A percentile compares a stretch with the other conserved stretches of the same genome.
Evolutionary conservation across 331 rosid species (phyloP).

Genomic region (Arachis monticola): DNA sequence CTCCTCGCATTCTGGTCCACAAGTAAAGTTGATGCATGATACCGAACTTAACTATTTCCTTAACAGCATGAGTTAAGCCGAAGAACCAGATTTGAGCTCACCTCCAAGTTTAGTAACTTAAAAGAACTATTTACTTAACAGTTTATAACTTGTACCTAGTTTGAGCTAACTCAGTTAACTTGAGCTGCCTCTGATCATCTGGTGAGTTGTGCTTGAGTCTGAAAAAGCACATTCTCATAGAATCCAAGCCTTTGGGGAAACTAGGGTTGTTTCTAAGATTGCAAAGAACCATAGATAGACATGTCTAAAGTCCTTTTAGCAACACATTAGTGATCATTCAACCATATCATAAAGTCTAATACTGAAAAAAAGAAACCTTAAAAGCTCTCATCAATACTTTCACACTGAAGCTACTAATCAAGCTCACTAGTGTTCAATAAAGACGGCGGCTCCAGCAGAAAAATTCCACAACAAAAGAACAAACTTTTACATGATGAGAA

Average conservation of each 20-base stretch:
- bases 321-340: neutral
- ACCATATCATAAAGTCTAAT: neutral
- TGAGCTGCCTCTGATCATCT: neutral
- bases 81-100: neutral
- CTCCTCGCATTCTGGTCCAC: neutral
- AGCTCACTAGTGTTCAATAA: neutral
- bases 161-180: neutral
- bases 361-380: neutral
- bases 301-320: neutral
- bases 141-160: neutral
- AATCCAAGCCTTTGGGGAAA: neutral
- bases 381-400: constrained; percentile 17
- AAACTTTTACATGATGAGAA: constrained; percentile 10
- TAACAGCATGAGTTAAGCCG: neutral
- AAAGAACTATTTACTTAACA: neutral
- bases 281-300: neutral
- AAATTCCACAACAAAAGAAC: constrained; percentile 1
- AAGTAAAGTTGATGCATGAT: neutral
- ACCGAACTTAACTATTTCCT: neutral
- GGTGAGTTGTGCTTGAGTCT: neutral
- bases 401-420: constrained; percentile 15
- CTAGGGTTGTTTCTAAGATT: constrained; percentile 4
- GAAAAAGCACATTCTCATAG: neutral
- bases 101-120: too few relatives aligned
- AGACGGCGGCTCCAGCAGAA: constrained; percentile 5